A percentile compares a stretch with the other conserved stretches of the same genome.
Conservation (phyloP, 305 asterid genomes). For the Plantago coronopus region DNA sequence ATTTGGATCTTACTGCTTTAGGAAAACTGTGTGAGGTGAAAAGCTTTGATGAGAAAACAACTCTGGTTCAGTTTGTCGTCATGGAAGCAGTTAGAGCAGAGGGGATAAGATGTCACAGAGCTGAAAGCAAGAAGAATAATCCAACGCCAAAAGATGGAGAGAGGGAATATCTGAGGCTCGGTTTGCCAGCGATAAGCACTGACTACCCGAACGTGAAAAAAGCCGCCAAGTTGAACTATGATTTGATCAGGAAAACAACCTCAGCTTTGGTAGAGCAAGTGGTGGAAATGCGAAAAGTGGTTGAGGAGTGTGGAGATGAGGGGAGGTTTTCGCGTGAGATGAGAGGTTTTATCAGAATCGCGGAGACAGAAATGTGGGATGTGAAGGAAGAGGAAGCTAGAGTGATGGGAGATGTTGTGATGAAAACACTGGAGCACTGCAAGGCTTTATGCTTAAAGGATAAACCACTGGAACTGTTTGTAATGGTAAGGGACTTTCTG, state of each 20-base stretch:
- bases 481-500: constrained; percentile 67
- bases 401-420: constrained; percentile 54
- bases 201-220: constrained; percentile 68
- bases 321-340: constrained; percentile 49
- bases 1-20: constrained; percentile 76
- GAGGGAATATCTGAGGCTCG: constrained; percentile 73
- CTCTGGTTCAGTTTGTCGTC: constrained; percentile 79
- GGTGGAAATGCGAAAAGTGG: constrained; percentile 34
- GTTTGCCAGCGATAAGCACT: constrained; percentile 71
- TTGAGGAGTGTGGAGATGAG: constrained; percentile 31
- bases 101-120: constrained; percentile 60
- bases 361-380: constrained; percentile 46
- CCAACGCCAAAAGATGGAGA: constrained; percentile 39
- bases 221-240: constrained; percentile 62
- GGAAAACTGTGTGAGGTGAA: constrained; percentile 78
- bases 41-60: constrained; percentile 80
- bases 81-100: constrained; percentile 88
- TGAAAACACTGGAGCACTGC: constrained; percentile 72
- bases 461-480: constrained; percentile 54
- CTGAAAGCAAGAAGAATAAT: constrained; percentile 39
- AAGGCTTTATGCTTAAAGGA: constrained; percentile 61
- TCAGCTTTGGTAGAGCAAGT: constrained; percentile 37
- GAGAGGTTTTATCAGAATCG: constrained; percentile 53
- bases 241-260: constrained; percentile 40
- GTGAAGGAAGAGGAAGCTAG: constrained; percentile 54